Evolutionary conservation across 169 alveolate genomes (phyloP).

Genomic region (Blepharisma undulans): DNA sequence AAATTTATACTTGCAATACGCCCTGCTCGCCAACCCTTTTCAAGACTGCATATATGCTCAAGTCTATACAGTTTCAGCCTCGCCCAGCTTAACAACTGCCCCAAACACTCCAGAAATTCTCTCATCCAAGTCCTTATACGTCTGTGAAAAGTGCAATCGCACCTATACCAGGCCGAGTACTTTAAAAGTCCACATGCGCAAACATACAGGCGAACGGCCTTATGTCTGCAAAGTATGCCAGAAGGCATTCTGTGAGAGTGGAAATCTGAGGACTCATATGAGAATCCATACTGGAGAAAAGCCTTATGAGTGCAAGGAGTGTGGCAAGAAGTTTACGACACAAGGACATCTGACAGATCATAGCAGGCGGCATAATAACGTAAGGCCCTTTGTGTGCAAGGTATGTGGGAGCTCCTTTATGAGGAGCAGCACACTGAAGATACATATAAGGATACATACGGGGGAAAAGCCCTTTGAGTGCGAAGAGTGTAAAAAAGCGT

Average conservation of each 20-base stretch:
- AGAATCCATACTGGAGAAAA: conserved; percentile 72
- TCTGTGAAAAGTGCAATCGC: conserved; percentile 50
- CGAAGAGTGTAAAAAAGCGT: conserved; percentile 35
- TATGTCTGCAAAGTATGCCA: conserved; percentile 41
- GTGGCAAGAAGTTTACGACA: conserved; percentile 64
- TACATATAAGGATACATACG: conserved; percentile 84
- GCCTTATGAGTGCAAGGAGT: conserved; percentile 56
- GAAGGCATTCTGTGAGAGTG: conserved; percentile 49
- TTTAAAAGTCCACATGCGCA: conserved; percentile 62
- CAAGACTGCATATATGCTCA: background rate
- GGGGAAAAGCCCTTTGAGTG: conserved; percentile 87
- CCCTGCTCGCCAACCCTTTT: background rate
- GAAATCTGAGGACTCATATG: conserved; percentile 64
- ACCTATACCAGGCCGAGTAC: conserved; percentile 59
- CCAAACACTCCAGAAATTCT: conserved; percentile 1
- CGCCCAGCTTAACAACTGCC: background rate
- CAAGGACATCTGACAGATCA: conserved; percentile 81
- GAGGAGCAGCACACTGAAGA: conserved; percentile 78
- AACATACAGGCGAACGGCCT: conserved; percentile 64
- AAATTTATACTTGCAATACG: background rate
- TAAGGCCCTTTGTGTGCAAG: conserved; percentile 81
- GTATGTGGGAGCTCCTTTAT: conserved; percentile 85
- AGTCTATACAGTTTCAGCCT: background rate
- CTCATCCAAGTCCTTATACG: background rate
- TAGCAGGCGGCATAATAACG: conserved; percentile 83